phyloP scores from a whole-genome alignment of 495 filamentous ascomycete genomes.

The Neurospora africana region DNA sequence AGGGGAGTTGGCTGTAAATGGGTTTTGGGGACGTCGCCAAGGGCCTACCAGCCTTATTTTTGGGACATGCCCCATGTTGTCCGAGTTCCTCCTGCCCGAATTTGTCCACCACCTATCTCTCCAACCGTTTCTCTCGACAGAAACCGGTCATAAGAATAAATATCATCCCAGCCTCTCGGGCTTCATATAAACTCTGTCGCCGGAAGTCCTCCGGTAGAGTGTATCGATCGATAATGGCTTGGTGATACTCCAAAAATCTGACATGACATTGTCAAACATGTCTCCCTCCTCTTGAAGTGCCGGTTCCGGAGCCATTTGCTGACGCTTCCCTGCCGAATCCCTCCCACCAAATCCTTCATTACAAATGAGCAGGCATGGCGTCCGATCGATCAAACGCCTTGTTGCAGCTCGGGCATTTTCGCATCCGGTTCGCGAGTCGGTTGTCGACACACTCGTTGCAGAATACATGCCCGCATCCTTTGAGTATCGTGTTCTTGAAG shows the following conservation, averaged over 20 bases:
- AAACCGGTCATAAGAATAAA: neutral
- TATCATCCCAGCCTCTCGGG: neutral
- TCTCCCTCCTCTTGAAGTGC: neutral
- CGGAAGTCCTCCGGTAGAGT: neutral
- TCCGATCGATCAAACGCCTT: conserved; percentile 83
- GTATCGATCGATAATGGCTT: neutral
- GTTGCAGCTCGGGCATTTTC: conserved; percentile 91
- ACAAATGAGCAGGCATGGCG: conserved; percentile 55
- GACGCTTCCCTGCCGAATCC: neutral
- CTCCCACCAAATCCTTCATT: neutral
- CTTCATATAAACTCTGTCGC: neutral
- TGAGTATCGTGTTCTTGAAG: conserved; percentile 88
- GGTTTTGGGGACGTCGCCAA: neutral
- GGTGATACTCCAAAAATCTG: neutral
- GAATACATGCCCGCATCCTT: conserved; percentile 93
- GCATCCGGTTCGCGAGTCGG: conserved; percentile 71
- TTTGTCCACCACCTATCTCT: neutral
- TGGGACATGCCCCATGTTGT: neutral
- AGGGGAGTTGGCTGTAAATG: neutral
- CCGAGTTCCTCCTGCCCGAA: neutral
- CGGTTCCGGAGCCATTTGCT: neutral
- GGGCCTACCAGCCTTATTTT: neutral
- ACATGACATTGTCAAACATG: neutral
- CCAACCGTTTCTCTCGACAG: neutral
- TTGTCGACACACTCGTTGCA: conserved; percentile 84